phyloP scores from a whole-genome alignment of 345 rosid genomes.

The Nasturtium officinale region DNA sequence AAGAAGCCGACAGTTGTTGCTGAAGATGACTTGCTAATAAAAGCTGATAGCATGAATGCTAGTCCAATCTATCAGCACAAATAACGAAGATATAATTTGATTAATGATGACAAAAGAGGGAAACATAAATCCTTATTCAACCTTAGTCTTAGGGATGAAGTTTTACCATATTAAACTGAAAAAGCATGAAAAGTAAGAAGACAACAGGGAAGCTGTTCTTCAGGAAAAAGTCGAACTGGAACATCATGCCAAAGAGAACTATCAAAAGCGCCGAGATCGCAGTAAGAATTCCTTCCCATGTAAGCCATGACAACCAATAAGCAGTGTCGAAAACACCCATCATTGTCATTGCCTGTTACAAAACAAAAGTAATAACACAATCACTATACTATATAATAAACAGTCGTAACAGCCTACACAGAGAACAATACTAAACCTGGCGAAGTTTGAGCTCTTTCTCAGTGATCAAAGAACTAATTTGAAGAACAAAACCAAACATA shows the following conservation, averaged over 20 bases:
- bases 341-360: constrained; percentile 76
- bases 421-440: constrained; percentile 53
- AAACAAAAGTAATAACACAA: constrained; percentile 5
- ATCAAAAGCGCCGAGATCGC: constrained; percentile 72
- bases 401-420: not conserved
- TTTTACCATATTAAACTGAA: constrained; percentile 84
- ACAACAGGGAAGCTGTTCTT: constrained; percentile 75
- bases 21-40: constrained; percentile 78
- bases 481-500: constrained; percentile 89
- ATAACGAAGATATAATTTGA: not conserved
- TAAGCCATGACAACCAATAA: constrained; percentile 87
- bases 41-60: constrained; percentile 85
- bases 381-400: not conserved
- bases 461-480: constrained; percentile 67
- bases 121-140: not conserved
- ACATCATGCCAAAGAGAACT: constrained; percentile 90
- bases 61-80: constrained; percentile 63
- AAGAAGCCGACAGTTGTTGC: constrained; percentile 80
- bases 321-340: constrained; percentile 92
- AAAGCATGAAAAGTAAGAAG: constrained; percentile 79
- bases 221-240: constrained; percentile 87
- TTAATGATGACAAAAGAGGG: not conserved
- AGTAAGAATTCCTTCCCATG: constrained; percentile 75
- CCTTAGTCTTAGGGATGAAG: not conserved
- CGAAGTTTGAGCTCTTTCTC: constrained; percentile 99